Evolutionary conservation across 2,329 filamentous ascomycete species (phyloP).

Genomic region (Epichloe coenophiala): DNA sequence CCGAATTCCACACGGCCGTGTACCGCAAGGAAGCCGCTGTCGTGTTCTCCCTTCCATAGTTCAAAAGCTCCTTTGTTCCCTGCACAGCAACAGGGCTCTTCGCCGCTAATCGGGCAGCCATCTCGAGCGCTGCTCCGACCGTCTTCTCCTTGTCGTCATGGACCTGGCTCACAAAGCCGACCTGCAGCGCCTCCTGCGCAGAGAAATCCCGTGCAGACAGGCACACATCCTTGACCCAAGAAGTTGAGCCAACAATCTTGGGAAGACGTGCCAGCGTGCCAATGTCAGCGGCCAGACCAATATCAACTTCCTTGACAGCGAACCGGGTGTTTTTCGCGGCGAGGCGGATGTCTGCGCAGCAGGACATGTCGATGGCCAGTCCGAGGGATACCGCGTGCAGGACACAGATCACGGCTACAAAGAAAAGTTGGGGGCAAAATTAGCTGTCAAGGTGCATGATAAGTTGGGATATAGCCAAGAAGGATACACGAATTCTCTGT

Average conservation of each 20-base stretch:
- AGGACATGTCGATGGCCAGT: conserved; percentile 61
- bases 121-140: conserved; percentile 45
- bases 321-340: conserved; percentile 46
- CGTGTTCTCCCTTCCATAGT: conserved; percentile 65
- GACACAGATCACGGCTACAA: conserved; percentile 61
- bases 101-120: conserved; percentile 52
- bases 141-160: conserved; percentile 49
- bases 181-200: conserved; percentile 52
- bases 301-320: conserved; percentile 70
- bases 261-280: conserved; percentile 62
- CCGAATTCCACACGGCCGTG: conserved; percentile 77
- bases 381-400: conserved; percentile 70
- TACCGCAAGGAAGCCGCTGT: conserved; percentile 71
- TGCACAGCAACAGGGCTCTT: conserved; percentile 85
- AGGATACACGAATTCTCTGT: too few species aligned
- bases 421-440: too few species aligned
- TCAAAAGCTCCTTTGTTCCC: conserved; percentile 76
- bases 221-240: conserved; percentile 70
- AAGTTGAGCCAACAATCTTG: conserved; percentile 55
- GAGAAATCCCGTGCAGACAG: conserved; percentile 57
- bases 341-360: conserved; percentile 58
- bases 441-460: too few species aligned
- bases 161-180: conserved; percentile 58
- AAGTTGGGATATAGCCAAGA: too few species aligned
- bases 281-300: conserved; percentile 67